Evolutionary conservation across 208 protist species (phyloP).

Genomic region (Trypanosomatidae sp.): DNA sequence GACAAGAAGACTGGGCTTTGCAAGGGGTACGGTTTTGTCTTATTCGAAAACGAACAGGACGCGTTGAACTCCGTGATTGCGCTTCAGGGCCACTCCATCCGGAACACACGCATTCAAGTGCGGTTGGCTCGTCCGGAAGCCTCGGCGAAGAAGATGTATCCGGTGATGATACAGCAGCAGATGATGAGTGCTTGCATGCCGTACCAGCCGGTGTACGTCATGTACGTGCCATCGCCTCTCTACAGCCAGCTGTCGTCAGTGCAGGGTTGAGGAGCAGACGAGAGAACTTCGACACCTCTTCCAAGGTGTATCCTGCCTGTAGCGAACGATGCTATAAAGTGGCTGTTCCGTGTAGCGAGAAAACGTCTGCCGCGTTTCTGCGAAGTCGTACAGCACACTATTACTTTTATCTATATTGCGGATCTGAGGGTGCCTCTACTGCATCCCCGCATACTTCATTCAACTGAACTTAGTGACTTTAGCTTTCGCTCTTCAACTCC

Average conservation of each 20-base stretch:
- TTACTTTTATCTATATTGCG: slow-evolving; percentile 9
- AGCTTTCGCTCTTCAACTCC: slow-evolving; percentile 28
- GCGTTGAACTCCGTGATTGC: slow-evolving; percentile 58
- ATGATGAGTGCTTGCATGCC: slow-evolving; percentile 34
- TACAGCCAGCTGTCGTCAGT: slow-evolving; percentile 25
- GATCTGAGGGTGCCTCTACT: slow-evolving; percentile 1
- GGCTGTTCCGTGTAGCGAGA: background rate
- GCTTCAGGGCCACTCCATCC: slow-evolving; percentile 62
- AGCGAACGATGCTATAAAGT: slow-evolving; percentile 9
- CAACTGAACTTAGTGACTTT: slow-evolving; percentile 34
- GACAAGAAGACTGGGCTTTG: slow-evolving; percentile 57
- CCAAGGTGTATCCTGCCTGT: background rate
- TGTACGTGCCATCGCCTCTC: slow-evolving; percentile 37
- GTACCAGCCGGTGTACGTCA: slow-evolving; percentile 52
- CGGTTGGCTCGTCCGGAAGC: slow-evolving; percentile 75
- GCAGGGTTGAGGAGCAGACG: slow-evolving; percentile 17
- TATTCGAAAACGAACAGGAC: slow-evolving; percentile 70
- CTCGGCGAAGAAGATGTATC: slow-evolving; percentile 71
- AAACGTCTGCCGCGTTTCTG: background rate
- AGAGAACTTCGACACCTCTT: background rate
- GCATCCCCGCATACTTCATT: background rate
- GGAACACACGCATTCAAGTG: slow-evolving; percentile 78
- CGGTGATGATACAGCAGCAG: slow-evolving; percentile 64
- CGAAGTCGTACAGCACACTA: background rate
- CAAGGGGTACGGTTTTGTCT: slow-evolving; percentile 88